Percentiles rank a stretch among this genome's conserved stretches.
Evolutionary conservation across 208 protist genomes (phyloP).

Genomic region (Trypanosoma lewisi): DNA sequence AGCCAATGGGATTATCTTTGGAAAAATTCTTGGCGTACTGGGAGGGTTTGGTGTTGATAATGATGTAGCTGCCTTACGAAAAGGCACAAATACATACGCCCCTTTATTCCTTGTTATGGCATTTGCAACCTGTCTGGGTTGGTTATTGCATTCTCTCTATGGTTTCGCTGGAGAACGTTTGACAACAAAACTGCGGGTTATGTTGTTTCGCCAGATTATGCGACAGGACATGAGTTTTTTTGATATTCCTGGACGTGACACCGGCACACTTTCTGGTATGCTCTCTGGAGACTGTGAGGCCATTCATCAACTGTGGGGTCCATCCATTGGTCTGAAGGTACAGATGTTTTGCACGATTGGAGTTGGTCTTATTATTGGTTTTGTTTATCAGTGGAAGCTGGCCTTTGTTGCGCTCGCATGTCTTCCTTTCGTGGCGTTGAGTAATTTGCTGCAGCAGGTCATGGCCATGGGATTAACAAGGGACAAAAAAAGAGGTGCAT

Average conservation of each 20-base stretch:
- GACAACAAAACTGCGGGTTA: conserved; percentile 57
- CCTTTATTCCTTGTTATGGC: conserved; percentile 55
- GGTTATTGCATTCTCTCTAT: conserved; percentile 60
- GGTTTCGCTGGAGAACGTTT: conserved; percentile 71
- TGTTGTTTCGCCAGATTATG: conserved; percentile 69
- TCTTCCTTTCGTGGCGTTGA: conserved; percentile 51
- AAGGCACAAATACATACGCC: conserved; percentile 39
- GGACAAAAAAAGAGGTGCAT: conserved; percentile 37
- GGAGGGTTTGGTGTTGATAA: conserved; percentile 30
- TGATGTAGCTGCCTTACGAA: conserved; percentile 31
- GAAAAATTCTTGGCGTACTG: conserved; percentile 40
- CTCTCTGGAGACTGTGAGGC: conserved; percentile 81
- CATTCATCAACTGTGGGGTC: conserved; percentile 73
- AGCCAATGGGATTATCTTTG: conserved; percentile 45
- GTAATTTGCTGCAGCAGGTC: conserved; percentile 35
- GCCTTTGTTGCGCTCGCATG: conserved; percentile 56
- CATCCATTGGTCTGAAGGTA: conserved; percentile 55
- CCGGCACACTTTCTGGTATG: conserved; percentile 65
- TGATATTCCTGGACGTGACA: conserved; percentile 66
- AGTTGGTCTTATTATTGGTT: conserved; percentile 54
- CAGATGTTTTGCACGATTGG: conserved; percentile 48
- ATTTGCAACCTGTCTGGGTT: conserved; percentile 33
- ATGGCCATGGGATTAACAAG: conserved; percentile 41
- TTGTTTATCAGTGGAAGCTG: conserved; percentile 74
- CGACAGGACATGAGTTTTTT: conserved; percentile 88